Conservation (phyloP, 1,284 basidiomycete species). For the Apiotrichum gamsii region DNA sequence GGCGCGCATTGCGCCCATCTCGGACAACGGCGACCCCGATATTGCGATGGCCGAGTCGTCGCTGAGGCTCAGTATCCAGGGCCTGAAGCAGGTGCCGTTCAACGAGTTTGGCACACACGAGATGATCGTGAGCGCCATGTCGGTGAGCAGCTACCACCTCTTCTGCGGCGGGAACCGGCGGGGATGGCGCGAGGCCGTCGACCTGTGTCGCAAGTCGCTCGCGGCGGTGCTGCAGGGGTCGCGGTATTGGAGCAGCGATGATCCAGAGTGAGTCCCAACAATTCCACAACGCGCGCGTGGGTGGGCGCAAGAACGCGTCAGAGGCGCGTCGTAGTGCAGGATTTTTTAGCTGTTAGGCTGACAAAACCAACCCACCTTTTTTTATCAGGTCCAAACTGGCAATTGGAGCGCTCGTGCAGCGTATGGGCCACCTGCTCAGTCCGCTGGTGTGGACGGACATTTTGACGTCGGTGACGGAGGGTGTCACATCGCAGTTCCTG, state of each 20-base stretch:
- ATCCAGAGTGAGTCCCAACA: neutral
- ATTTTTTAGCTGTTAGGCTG: no score
- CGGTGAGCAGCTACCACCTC: constrained; percentile 24
- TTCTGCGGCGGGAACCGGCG: constrained; percentile 26
- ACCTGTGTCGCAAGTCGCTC: constrained; percentile 18
- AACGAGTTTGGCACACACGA: constrained; percentile 19
- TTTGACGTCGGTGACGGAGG: constrained; percentile 63
- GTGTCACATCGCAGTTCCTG: constrained; percentile 56
- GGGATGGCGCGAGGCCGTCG: constrained; percentile 17
- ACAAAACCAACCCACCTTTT: neutral
- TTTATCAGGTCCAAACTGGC: neutral
- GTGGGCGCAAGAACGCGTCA: no score
- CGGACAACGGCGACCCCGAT: neutral
- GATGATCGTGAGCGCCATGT: constrained; percentile 22
- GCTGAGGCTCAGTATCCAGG: constrained; percentile 12
- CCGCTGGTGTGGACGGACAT: constrained; percentile 81
- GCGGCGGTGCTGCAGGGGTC: constrained; percentile 7
- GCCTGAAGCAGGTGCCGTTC: constrained; percentile 15
- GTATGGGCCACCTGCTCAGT: constrained; percentile 53
- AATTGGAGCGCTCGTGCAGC: constrained; percentile 7
- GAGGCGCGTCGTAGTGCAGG: no score
- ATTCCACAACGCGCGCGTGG: no score
- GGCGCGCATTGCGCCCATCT: no score
- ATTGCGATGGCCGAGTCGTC: constrained; percentile 10
- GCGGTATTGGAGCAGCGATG: neutral